These are phyloP conservation scores for Aspergillus tanneri DNA, from an alignment of 2,329 filamentous ascomycete species.

Conservation along the genomic window DNA sequence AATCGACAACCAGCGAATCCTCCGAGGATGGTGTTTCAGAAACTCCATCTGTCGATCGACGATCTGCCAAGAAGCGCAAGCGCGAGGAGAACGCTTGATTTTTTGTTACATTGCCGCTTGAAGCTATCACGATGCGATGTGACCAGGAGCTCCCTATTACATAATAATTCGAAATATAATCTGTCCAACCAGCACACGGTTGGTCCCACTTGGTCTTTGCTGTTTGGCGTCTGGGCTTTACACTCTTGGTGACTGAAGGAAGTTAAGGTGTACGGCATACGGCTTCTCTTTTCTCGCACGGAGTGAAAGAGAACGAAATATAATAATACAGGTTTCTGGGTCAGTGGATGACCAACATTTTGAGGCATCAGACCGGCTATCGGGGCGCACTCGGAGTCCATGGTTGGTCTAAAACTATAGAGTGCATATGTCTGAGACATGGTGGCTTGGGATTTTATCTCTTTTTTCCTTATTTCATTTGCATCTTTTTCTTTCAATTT, in stretches of 20 bases:
- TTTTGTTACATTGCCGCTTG: constrained; percentile 10
- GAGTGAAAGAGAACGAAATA: constrained; percentile 5
- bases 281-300: constrained; percentile 7
- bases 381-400: constrained; percentile 19
- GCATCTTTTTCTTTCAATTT: constrained; percentile 4
- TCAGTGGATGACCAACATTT: constrained; percentile 10
- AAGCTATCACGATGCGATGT: constrained; percentile 38
- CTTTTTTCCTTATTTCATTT: constrained; percentile 8
- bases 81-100: constrained; percentile 62
- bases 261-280: constrained; percentile 25
- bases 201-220: constrained; percentile 28
- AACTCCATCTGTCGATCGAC: constrained; percentile 40
- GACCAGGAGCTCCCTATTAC: constrained; percentile 40
- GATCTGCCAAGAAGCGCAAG: constrained; percentile 74
- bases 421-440: constrained; percentile 26
- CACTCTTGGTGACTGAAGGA: constrained; percentile 23
- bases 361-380: constrained; percentile 16
- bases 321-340: constrained; percentile 11
- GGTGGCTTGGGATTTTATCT: constrained; percentile 28
- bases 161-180: constrained; percentile 30
- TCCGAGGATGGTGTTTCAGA: constrained; percentile 40
- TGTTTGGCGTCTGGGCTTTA: constrained; percentile 39
- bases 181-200: constrained; percentile 21
- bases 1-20: constrained; percentile 45
- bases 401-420: constrained; percentile 23